Evolutionary conservation across 1,284 basidiomycete genomes (phyloP).

Genomic region (Cryptococcus hybrid): DNA sequence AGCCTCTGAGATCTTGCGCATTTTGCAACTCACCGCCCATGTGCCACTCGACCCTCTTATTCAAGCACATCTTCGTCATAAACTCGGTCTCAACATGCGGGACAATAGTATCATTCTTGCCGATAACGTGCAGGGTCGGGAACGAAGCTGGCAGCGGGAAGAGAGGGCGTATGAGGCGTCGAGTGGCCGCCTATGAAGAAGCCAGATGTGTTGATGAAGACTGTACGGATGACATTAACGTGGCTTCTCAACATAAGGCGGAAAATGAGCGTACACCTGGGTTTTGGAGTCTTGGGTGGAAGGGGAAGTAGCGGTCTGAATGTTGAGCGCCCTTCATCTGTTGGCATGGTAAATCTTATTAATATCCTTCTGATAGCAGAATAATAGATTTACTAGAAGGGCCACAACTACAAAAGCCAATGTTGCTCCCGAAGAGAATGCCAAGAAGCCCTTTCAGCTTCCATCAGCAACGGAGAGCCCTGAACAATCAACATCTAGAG

Average conservation of each 20-base stretch:
- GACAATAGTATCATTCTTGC: conserved; percentile 76
- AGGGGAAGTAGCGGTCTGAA: not conserved
- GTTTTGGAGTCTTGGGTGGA: not conserved
- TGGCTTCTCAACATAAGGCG: not conserved
- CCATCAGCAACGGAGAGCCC: not conserved
- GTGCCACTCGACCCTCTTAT: conserved; percentile 47
- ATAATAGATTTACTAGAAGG: not conserved
- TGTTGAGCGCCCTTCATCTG: not conserved
- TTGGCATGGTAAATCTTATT: not conserved
- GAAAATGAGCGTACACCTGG: not conserved
- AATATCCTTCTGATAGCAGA: not conserved
- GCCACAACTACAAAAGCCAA: not conserved
- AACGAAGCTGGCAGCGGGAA: conserved; percentile 54
- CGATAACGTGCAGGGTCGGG: conserved; percentile 76
- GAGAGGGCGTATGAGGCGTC: not conserved
- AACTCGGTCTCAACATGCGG: conserved; percentile 64
- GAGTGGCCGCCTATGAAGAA: not conserved
- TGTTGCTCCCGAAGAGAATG: not conserved
- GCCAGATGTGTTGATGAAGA: not conserved
- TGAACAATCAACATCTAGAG: not conserved
- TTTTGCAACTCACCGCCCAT: conserved; percentile 35
- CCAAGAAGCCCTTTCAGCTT: not conserved
- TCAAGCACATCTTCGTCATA: conserved; percentile 60
- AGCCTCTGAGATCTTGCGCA: not conserved
- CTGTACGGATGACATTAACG: not conserved